phyloP scores from a whole-genome alignment of 306 rosid species.

The Lupinus albus region DNA sequence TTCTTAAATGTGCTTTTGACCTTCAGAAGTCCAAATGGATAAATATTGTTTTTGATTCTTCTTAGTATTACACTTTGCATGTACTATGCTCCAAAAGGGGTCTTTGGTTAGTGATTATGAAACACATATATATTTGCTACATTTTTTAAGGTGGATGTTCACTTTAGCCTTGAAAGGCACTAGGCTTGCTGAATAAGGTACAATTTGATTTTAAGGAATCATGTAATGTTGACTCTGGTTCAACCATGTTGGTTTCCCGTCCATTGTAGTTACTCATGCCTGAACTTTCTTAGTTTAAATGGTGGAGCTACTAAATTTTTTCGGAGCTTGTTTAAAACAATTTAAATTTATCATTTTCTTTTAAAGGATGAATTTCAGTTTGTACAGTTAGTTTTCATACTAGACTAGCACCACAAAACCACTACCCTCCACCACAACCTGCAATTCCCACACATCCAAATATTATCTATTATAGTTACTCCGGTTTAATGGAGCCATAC shows the following conservation, averaged over 20 bases:
- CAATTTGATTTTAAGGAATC: background rate
- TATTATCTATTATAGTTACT: background rate
- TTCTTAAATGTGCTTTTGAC: background rate
- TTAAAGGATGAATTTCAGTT: background rate
- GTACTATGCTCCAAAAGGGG: background rate
- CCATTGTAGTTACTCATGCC: conserved; percentile 8
- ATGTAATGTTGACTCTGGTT: conserved; percentile 13
- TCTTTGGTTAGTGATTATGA: background rate
- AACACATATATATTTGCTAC: conserved; percentile 15
- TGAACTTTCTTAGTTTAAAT: conserved; percentile 19
- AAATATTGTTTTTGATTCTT: conserved; percentile 19
- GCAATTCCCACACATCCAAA: background rate
- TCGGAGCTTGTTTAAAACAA: conserved; percentile 28
- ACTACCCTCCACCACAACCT: background rate
- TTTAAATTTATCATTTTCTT: background rate
- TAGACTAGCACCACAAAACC: conserved; percentile 14
- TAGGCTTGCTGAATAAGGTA: conserved; percentile 11
- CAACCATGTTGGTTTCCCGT: conserved; percentile 10
- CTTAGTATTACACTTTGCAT: background rate
- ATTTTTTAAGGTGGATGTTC: conserved; percentile 19
- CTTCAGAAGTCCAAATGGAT: conserved; percentile 25
- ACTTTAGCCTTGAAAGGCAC: conserved; percentile 22
- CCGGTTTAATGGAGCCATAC: conserved; percentile 13
- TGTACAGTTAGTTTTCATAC: conserved; percentile 1
- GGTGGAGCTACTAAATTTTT: conserved; percentile 2